Evolutionary conservation across 1,284 basidiomycete genomes (phyloP).

Genomic region (Trichosporon sp.): DNA sequence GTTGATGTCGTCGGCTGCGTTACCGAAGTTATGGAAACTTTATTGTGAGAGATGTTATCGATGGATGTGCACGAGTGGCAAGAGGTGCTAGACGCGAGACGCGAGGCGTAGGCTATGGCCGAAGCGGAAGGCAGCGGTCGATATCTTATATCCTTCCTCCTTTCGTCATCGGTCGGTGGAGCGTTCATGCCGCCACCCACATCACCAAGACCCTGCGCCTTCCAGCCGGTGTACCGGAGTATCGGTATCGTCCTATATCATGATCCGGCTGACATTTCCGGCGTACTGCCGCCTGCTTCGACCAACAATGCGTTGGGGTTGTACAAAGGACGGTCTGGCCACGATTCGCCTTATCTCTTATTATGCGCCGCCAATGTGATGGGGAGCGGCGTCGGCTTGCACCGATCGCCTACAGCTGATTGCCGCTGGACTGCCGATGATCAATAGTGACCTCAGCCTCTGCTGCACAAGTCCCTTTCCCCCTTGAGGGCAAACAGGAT

Average conservation of each 20-base stretch:
- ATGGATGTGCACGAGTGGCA: no score
- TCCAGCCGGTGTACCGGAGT: not conserved
- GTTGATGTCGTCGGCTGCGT: not conserved
- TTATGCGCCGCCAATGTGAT: no score
- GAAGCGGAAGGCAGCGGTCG: not conserved
- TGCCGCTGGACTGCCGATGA: no score
- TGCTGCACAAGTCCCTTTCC: no score
- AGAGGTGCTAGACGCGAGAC: not conserved
- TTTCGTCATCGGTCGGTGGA: not conserved
- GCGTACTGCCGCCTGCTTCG: not conserved
- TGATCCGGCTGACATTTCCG: not conserved
- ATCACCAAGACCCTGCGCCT: not conserved
- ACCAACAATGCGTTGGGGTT: no score
- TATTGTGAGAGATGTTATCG: not conserved
- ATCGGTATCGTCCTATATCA: no score
- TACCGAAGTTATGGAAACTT: not conserved
- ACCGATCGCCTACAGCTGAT: no score
- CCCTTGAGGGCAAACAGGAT: no score
- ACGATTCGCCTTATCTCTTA: no score
- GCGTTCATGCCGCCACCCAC: not conserved
- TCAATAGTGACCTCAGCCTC: no score
- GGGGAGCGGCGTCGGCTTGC: no score
- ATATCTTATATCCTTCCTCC: not conserved
- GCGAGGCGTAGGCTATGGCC: not conserved
- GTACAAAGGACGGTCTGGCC: no score